Conservation (phyloP, 208 protist genomes). For the Dictyostelium gargantuum region DNA sequence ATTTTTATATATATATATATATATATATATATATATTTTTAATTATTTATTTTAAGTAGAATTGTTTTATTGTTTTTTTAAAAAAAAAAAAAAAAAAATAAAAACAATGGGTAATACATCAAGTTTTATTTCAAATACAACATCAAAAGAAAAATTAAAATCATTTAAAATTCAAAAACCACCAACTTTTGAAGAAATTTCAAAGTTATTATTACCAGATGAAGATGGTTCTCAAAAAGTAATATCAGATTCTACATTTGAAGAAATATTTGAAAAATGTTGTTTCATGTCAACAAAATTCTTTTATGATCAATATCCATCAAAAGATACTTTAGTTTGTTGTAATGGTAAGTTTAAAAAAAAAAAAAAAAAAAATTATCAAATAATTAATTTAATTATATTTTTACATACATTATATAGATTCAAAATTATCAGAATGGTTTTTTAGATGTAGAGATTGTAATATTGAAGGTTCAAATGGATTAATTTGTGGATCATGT, state of each 20-base stretch:
- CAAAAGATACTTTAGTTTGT: slow-evolving; percentile 39
- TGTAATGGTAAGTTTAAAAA: slow-evolving; percentile 21
- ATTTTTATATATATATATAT: too few relatives aligned
- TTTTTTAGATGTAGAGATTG: slow-evolving; percentile 45
- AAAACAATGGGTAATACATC: neutral
- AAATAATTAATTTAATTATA: too few relatives aligned
- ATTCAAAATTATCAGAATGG: neutral
- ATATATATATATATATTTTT: too few relatives aligned
- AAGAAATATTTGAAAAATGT: slow-evolving; percentile 20
- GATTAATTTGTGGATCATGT: slow-evolving; percentile 12
- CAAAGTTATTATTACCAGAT: neutral
- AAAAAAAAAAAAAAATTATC: too few relatives aligned
- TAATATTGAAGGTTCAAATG: neutral
- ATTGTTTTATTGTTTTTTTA: too few relatives aligned
- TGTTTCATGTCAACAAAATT: slow-evolving; percentile 42
- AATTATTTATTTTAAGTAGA: too few relatives aligned
- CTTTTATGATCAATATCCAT: slow-evolving; percentile 53
- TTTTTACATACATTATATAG: too few relatives aligned
- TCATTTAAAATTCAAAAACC: neutral
- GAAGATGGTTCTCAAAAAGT: neutral
- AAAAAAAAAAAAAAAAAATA: neutral
- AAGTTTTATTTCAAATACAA: neutral
- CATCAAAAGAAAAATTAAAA: neutral
- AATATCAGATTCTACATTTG: neutral
- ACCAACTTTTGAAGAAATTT: slow-evolving; percentile 1